Base-by-base conservation (phyloP, 495 filamentous ascomycete species). In the Physcia stellaris region DNA sequence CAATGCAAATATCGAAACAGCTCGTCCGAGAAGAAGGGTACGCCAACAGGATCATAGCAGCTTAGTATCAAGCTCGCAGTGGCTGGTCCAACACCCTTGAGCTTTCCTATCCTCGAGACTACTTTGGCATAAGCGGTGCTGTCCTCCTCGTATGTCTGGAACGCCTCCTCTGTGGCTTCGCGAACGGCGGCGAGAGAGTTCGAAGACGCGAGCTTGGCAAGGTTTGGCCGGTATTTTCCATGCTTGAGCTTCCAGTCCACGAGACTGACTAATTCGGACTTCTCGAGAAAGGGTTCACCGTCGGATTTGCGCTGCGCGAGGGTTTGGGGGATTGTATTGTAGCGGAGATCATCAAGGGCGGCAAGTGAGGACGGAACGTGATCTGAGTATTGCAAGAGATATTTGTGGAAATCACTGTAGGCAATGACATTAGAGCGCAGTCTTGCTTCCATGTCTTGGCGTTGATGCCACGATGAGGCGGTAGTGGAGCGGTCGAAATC, bases 21-120 rank as follows among this genome's bases (percentile, higher is more conserved):
- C 51, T 73, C 70, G 38, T 73, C 68, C 2, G 63, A 68, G 50
- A 72, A 73, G 42, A 69, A 69, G 0, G 69, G 68, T 0, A 66
- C 47, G 2, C 39, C 37, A 4, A 38, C 30, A 0, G 59, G 55
- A 10, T 58, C 45, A 13, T 49, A 55, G 12, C 50, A 53, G 6
- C 62, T 60, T 2, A 73, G 55, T 2, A 72, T 38, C 4, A 73
- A 58, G 1, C 60, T 63, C 1, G 69, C 67, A 0, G 68, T 71
- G 3, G 69, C 69, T 0, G 69, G 69, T 4, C 69, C 69, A 26
- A 73, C 59, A 16, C 69, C 69, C 32, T 55, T 59, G 18, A 72
- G 42, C 17, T 46, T 46, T 5, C 46, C 43, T 0, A 67, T 43
- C 2, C 32, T 26, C n/a, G 54, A 54, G 2, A 67, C 24, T 6